phyloP scores from a whole-genome alignment of 1,284 basidiomycete species.

The Marasmius tenuissimus region DNA sequence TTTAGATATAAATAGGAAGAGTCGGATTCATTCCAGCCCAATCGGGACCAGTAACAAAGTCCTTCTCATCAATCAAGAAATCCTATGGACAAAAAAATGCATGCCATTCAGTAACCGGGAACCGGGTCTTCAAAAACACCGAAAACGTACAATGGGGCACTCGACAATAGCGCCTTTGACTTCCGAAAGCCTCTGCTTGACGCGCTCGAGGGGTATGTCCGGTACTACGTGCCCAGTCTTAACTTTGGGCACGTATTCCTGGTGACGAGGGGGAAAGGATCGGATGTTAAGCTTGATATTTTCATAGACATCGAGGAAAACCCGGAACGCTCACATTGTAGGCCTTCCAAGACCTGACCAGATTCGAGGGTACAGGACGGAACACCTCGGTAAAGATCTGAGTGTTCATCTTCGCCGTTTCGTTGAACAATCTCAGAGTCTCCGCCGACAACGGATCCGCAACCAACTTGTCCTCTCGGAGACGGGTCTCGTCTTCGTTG shows the following conservation, averaged over 20 bases:
- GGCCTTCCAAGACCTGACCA: conserved; percentile 73
- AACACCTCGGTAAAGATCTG: conserved; percentile 84
- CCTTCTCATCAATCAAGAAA: conserved; percentile 79
- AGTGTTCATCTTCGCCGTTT: conserved; percentile 77
- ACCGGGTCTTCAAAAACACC: not conserved
- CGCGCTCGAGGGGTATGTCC: conserved; percentile 57
- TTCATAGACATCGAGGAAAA: not conserved
- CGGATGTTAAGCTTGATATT: no score
- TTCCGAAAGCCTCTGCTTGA: conserved; percentile 73
- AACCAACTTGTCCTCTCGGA: conserved; percentile 64
- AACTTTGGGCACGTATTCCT: conserved; percentile 74
- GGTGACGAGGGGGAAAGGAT: not conserved
- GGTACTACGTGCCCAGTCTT: conserved; percentile 83
- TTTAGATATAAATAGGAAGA: conserved; percentile 73
- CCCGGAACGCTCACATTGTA: conserved; percentile 61
- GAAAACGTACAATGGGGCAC: conserved; percentile 60
- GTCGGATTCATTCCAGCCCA: conserved; percentile 78
- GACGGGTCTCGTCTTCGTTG: conserved; percentile 65
- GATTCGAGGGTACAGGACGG: conserved; percentile 79
- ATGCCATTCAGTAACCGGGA: not conserved
- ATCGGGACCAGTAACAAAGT: conserved; percentile 67
- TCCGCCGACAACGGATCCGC: conserved; percentile 77
- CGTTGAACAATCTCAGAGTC: conserved; percentile 64
- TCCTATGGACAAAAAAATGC: conserved; percentile 44
- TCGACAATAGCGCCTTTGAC: conserved; percentile 79